Percentiles rank a stretch among this genome's conserved stretches.
phyloP scores from a whole-genome alignment of 169 alveolate genomes.

The Pseudocohnilembus persalinus region DNA sequence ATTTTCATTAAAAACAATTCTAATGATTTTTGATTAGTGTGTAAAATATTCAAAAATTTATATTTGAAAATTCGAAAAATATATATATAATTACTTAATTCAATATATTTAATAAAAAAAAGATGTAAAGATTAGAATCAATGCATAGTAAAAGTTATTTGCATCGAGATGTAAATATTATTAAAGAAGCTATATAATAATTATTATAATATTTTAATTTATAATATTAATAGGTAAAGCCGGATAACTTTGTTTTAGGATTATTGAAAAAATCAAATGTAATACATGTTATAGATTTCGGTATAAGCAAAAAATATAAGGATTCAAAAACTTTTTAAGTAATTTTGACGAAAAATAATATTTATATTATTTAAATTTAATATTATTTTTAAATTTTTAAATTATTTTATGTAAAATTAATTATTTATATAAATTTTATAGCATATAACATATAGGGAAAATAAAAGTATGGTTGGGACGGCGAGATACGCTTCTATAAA shows the following conservation, averaged over 20 bases:
- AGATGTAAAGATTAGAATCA: not conserved
- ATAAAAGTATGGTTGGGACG: no score
- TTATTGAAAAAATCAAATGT: not conserved
- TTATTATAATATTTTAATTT: no score
- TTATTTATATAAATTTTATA: no score
- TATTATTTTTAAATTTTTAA: no score
- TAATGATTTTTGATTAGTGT: slow-evolving; percentile 50
- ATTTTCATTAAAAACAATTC: slow-evolving; percentile 46
- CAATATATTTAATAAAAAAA: no score
- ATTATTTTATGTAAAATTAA: no score
- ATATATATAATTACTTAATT: no score
- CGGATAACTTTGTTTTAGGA: not conserved
- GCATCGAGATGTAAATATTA: not conserved
- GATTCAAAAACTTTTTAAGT: not conserved
- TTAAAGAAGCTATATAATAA: no score
- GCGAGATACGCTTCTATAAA: no score
- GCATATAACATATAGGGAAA: no score
- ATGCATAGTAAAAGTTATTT: not conserved
- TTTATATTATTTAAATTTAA: no score
- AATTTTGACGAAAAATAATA: no score
- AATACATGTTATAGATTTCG: not conserved
- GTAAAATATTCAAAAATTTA: slow-evolving; percentile 14
- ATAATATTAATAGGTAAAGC: not conserved
- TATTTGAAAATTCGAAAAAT: not conserved
- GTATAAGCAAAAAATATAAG: not conserved